Conservation (phyloP, 176 grass and related monocot genomes). For the Avena eriantha region DNA sequence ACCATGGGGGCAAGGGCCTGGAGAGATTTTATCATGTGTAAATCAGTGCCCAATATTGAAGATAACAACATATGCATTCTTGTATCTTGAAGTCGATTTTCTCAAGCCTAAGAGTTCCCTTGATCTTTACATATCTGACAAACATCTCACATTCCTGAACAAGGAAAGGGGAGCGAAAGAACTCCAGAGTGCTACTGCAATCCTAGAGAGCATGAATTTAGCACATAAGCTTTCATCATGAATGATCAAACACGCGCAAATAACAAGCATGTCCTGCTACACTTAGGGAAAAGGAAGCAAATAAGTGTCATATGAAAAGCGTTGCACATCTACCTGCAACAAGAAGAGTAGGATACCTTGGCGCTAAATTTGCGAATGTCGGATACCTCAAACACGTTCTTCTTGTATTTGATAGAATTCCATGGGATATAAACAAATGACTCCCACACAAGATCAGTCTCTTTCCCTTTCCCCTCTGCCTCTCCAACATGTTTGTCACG, state of each 20-base stretch:
- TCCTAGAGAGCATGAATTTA: slow-evolving; percentile 54
- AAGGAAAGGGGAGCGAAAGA: slow-evolving; percentile 73
- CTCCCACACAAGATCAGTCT: slow-evolving; percentile 73
- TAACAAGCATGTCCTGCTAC: too few relatives aligned
- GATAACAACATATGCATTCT: slow-evolving; percentile 57
- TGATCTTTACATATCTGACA: slow-evolving; percentile 39
- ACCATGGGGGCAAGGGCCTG: slow-evolving; percentile 31
- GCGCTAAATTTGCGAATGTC: slow-evolving; percentile 64
- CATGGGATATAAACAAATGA: slow-evolving; percentile 73
- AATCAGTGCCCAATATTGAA: slow-evolving; percentile 63
- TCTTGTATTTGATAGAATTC: slow-evolving; percentile 62
- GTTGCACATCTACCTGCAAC: slow-evolving; percentile 46
- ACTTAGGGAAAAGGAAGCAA: too few relatives aligned
- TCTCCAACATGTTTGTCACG: slow-evolving; percentile 69
- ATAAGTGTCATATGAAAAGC: background rate
- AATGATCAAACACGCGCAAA: too few relatives aligned
- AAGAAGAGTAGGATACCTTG: slow-evolving; percentile 58
- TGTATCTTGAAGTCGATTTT: slow-evolving; percentile 62
- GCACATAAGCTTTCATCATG: slow-evolving; percentile 29
- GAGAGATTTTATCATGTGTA: slow-evolving; percentile 85
- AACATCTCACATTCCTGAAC: slow-evolving; percentile 73
- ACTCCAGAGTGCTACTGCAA: slow-evolving; percentile 82
- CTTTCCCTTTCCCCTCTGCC: slow-evolving; percentile 65
- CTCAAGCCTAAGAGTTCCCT: slow-evolving; percentile 85
- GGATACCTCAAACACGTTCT: slow-evolving; percentile 71